Evolutionary conservation across 805 yeast genomes (phyloP).

Genomic region (Ogataea nonfermentans): DNA sequence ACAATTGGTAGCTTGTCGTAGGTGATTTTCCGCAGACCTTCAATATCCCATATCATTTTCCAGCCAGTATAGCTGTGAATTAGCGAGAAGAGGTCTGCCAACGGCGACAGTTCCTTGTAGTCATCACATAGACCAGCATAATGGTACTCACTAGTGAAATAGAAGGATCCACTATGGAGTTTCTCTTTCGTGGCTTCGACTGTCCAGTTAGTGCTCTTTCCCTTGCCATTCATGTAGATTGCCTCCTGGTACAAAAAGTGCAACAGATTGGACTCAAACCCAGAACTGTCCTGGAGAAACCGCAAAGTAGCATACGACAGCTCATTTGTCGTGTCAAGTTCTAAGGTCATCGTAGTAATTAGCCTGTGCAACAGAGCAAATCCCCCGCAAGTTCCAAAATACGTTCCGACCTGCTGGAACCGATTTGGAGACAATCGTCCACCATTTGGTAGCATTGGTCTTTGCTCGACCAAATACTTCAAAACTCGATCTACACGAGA

Average conservation of each 20-base stretch:
- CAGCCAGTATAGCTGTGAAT: conserved; percentile 35
- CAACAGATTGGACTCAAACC: conserved; percentile 53
- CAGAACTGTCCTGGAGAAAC: conserved; percentile 33
- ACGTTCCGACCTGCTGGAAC: conserved; percentile 51
- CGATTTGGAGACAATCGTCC: conserved; percentile 49
- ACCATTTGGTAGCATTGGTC: conserved; percentile 47
- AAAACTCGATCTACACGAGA: conserved; percentile 38
- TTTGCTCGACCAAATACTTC: conserved; percentile 31
- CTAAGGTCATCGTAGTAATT: conserved; percentile 40
- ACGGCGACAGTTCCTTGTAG: conserved; percentile 39
- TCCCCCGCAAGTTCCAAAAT: conserved; percentile 52
- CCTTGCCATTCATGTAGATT: conserved; percentile 48
- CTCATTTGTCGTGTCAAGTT: conserved; percentile 35
- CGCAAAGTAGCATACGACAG: conserved; percentile 40
- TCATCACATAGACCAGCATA: conserved; percentile 51
- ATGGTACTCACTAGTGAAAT: conserved; percentile 51
- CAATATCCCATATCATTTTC: conserved; percentile 24
- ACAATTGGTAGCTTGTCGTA: conserved; percentile 39
- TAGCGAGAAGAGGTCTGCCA: conserved; percentile 39
- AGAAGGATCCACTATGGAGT: conserved; percentile 7
- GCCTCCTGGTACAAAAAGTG: conserved; percentile 60
- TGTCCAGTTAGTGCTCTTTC: conserved; percentile 43
- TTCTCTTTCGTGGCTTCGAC: conserved; percentile 41
- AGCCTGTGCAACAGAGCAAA: conserved; percentile 46
- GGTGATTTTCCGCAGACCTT: conserved; percentile 22